Conservation (phyloP, 305 asterid genomes). For the Ilex paraguariensis region DNA sequence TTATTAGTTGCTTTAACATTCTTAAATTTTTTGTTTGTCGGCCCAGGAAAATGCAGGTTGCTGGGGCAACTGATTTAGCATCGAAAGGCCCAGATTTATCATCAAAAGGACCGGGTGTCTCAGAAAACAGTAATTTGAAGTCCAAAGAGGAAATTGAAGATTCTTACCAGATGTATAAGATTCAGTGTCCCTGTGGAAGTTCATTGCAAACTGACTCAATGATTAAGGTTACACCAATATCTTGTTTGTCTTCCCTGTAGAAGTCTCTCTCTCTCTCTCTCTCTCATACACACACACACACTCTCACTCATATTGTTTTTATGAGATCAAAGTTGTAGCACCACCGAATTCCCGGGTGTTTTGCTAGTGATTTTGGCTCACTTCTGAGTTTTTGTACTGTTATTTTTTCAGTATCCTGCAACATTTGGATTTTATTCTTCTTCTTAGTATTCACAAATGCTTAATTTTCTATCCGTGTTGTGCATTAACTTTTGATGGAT, state of each 20-base stretch:
- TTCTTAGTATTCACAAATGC: no score
- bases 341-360: background rate
- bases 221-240: slow-evolving; percentile 52
- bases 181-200: slow-evolving; percentile 89
- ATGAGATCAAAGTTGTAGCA: background rate
- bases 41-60: slow-evolving; percentile 85
- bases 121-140: slow-evolving; percentile 57
- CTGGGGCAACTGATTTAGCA: slow-evolving; percentile 76
- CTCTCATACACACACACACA: no score
- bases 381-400: background rate
- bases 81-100: slow-evolving; percentile 76
- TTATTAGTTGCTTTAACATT: no score
- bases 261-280: background rate
- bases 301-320: background rate
- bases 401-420: no score
- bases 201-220: slow-evolving; percentile 63
- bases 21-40: slow-evolving; percentile 14
- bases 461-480: no score
- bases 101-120: slow-evolving; percentile 65
- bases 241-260: slow-evolving; percentile 2
- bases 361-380: background rate
- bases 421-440: no score
- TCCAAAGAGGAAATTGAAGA: slow-evolving; percentile 65
- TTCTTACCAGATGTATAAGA: slow-evolving; percentile 54
- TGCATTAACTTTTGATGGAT: no score